Conservation (phyloP, 2,329 filamentous ascomycete genomes). For the Ascocoryne sarcoides region DNA sequence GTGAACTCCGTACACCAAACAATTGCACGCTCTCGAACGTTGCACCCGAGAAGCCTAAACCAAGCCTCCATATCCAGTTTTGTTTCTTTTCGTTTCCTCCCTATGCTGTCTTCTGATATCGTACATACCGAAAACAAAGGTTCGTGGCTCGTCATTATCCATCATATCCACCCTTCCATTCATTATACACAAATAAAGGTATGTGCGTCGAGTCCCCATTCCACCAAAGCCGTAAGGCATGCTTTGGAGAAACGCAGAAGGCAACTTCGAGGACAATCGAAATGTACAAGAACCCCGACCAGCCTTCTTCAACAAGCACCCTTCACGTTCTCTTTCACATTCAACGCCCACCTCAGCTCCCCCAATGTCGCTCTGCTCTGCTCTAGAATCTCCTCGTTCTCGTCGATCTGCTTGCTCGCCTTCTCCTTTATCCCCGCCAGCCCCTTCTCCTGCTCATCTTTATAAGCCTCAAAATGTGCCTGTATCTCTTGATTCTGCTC, state of each 20-base stretch:
- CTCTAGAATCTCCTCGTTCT: conserved; percentile 50
- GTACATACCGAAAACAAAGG: background rate
- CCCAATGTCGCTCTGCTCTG: conserved; percentile 53
- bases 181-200: background rate
- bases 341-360: conserved; percentile 66
- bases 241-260: background rate
- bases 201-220: background rate
- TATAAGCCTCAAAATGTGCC: conserved; percentile 55
- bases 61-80: conserved; percentile 6
- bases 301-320: conserved; percentile 39
- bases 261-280: too few species aligned
- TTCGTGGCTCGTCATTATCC: too few species aligned
- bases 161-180: background rate
- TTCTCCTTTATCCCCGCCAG: conserved; percentile 50
- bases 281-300: background rate
- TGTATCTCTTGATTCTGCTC: conserved; percentile 55
- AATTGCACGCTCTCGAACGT: too few species aligned
- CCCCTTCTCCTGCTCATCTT: conserved; percentile 51
- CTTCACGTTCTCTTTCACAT: conserved; percentile 52
- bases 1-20: conserved; percentile 1
- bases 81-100: too few species aligned
- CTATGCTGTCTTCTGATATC: conserved; percentile 6
- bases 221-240: background rate
- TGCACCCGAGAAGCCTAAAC: too few species aligned
- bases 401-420: conserved; percentile 48